These are phyloP conservation scores for Stemphylium vesicarium DNA, from an alignment of 2,329 filamentous ascomycete species.

Conservation along the genomic window DNA sequence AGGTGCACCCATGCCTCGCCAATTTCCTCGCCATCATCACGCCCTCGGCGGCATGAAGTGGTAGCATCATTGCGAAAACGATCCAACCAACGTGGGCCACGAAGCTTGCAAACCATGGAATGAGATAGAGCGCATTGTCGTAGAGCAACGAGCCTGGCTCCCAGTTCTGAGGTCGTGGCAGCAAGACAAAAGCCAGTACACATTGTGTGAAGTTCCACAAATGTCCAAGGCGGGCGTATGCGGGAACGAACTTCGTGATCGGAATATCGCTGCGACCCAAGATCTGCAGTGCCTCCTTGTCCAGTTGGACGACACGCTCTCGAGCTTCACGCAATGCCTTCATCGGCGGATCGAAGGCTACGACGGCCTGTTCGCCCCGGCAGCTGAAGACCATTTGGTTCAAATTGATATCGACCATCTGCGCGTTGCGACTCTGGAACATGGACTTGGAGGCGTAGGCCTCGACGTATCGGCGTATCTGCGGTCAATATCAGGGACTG, in stretches of 20 bases:
- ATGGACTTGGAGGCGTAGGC: slow-evolving; percentile 69
- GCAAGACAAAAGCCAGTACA: slow-evolving; percentile 37
- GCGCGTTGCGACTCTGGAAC: slow-evolving; percentile 62
- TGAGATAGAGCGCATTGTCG: slow-evolving; percentile 53
- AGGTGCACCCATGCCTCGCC: slow-evolving; percentile 59
- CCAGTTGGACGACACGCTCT: slow-evolving; percentile 75
- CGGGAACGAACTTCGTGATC: slow-evolving; percentile 60
- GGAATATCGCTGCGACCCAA: slow-evolving; percentile 67
- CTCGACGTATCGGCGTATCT: slow-evolving; percentile 76
- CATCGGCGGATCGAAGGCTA: slow-evolving; percentile 76
- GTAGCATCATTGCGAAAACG: slow-evolving; percentile 65
- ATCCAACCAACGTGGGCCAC: slow-evolving; percentile 65
- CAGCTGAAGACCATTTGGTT: slow-evolving; percentile 66
- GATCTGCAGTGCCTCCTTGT: slow-evolving; percentile 62
- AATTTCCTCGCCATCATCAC: slow-evolving; percentile 56
- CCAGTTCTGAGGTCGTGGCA: slow-evolving; percentile 41
- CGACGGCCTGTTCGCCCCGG: slow-evolving; percentile 55
- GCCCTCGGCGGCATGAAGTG: slow-evolving; percentile 71
- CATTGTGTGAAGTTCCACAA: slow-evolving; percentile 60
- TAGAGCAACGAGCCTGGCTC: slow-evolving; percentile 43
- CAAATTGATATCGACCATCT: slow-evolving; percentile 70
- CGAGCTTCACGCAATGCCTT: slow-evolving; percentile 71
- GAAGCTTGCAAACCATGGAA: slow-evolving; percentile 63
- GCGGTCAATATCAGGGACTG: slow-evolving; percentile 14
- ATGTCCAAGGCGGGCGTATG: slow-evolving; percentile 55